Evolutionary conservation across 352 stramenopile species (phyloP).

Genomic region (Pythium guiyangense): DNA sequence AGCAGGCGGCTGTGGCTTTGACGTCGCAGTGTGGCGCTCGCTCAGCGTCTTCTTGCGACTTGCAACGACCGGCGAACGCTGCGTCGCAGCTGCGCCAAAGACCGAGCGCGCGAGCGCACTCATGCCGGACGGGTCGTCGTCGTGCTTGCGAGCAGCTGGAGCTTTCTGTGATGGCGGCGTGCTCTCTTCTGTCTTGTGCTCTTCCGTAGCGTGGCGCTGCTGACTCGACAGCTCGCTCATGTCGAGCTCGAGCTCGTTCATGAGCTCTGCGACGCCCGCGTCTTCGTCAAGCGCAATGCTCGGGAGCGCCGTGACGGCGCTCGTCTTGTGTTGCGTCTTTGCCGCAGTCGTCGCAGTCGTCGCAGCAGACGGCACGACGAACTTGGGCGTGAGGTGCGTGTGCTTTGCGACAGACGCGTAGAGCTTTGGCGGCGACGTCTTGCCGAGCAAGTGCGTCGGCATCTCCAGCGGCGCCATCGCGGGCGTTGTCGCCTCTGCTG

Average conservation of each 20-base stretch:
- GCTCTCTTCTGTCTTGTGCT: slow-evolving; percentile 53
- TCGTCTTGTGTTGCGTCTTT: not conserved
- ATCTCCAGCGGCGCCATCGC: slow-evolving; percentile 19
- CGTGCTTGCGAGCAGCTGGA: not conserved
- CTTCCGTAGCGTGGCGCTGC: slow-evolving; percentile 18
- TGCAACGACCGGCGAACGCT: no score
- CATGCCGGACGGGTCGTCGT: slow-evolving; percentile 3
- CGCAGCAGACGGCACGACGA: slow-evolving; percentile 1
- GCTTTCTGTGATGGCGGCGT: no score
- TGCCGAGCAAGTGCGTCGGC: slow-evolving; percentile 19
- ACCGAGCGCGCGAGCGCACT: slow-evolving; percentile 5
- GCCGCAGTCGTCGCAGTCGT: not conserved
- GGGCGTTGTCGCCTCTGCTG: not conserved
- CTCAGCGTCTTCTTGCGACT: not conserved
- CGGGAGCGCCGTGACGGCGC: not conserved
- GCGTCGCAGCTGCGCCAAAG: not conserved
- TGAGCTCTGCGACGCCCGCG: slow-evolving; percentile 36
- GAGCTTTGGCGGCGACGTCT: slow-evolving; percentile 12
- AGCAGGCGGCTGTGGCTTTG: no score
- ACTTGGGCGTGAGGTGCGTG: slow-evolving; percentile 8
- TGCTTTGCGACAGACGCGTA: slow-evolving; percentile 11
- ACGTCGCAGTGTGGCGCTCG: no score
- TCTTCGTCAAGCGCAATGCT: slow-evolving; percentile 27
- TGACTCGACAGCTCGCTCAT: slow-evolving; percentile 16
- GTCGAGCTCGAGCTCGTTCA: slow-evolving; percentile 47